Conservation (phyloP, 805 yeast species). For the Kazachstania viticola region DNA sequence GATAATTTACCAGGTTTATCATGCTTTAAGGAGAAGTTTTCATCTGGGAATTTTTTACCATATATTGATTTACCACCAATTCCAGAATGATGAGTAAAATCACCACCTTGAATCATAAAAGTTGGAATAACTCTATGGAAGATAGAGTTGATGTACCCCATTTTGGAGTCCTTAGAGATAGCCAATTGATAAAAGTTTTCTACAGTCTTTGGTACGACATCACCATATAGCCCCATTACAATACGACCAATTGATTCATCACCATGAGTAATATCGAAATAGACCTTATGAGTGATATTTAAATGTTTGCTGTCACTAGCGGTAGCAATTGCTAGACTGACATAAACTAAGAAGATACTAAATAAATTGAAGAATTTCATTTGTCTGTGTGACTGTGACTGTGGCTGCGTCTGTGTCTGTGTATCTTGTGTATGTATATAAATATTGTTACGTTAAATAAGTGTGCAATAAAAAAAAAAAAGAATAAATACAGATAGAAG, state of each 20-base stretch:
- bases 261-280: constrained; percentile 65
- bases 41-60: constrained; percentile 57
- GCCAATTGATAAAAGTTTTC: constrained; percentile 86
- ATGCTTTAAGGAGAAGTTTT: constrained; percentile 57
- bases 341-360: not conserved
- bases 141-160: constrained; percentile 71
- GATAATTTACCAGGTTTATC: constrained; percentile 58
- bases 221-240: constrained; percentile 73
- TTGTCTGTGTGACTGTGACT: too few relatives aligned
- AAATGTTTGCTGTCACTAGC: constrained; percentile 18
- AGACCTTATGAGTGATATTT: constrained; percentile 52
- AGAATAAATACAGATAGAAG: too few relatives aligned
- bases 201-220: constrained; percentile 83
- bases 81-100: constrained; percentile 58
- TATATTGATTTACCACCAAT: constrained; percentile 68
- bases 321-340: constrained; percentile 6
- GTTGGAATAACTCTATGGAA: constrained; percentile 94
- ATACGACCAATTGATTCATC: constrained; percentile 67
- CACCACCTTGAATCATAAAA: constrained; percentile 55
- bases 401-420: not conserved
- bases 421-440: not conserved
- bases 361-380: constrained; percentile 2
- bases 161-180: constrained; percentile 81
- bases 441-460: too few relatives aligned
- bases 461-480: too few relatives aligned